Conservation (phyloP, 257 asterid genomes). For the Marsdenia floribunda region DNA sequence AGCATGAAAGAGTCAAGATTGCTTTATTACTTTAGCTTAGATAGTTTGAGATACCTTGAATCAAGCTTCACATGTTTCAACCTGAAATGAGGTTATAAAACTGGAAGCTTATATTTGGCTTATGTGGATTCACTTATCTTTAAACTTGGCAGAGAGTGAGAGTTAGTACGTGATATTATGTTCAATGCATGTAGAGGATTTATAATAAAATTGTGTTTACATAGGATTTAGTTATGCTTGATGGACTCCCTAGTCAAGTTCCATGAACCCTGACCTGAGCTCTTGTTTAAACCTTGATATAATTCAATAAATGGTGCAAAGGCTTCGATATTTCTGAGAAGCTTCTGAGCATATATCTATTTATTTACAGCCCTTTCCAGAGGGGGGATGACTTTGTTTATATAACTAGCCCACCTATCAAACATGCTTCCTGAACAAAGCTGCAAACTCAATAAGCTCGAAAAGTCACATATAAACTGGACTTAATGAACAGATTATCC, state of each 20-base stretch:
- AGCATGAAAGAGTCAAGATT: neutral
- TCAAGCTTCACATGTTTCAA: neutral
- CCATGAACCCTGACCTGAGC: neutral
- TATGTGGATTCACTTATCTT: neutral
- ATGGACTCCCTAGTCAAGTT: neutral
- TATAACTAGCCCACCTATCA: neutral
- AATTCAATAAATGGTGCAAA: neutral
- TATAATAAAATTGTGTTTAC: too few species aligned
- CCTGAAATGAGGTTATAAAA: neutral
- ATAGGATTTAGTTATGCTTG: neutral
- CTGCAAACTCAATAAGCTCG: neutral
- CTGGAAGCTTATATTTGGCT: neutral
- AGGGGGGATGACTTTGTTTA: neutral
- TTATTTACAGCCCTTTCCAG: neutral
- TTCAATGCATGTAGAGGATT: neutral
- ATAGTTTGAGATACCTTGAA: too few species aligned
- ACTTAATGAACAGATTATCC: neutral
- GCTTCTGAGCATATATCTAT: neutral
- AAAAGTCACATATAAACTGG: neutral
- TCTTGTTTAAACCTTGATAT: neutral
- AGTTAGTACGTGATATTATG: too few species aligned
- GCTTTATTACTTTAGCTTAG: neutral
- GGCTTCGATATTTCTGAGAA: neutral
- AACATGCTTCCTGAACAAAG: neutral
- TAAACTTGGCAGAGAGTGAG: neutral